Evolutionary conservation across 768 basidiomycete species (phyloP).

Genomic region (Pulveroboletus sp.): DNA sequence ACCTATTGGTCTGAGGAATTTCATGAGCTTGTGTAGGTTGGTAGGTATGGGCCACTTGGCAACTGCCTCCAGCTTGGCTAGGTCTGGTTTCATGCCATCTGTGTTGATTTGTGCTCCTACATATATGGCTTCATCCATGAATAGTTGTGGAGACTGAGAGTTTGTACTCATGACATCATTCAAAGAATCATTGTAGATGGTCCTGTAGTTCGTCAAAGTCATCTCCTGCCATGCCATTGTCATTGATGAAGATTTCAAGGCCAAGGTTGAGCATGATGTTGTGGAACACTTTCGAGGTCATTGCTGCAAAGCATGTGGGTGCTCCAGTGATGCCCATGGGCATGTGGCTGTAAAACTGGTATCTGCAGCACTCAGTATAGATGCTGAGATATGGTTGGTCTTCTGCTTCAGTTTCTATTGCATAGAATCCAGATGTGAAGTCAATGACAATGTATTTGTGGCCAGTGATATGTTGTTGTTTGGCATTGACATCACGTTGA

Average conservation of each 20-base stretch:
- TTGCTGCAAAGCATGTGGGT: conserved; percentile 16
- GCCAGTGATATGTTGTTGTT: conserved; percentile 32
- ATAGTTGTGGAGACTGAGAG: conserved; percentile 12
- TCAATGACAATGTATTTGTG: conserved; percentile 23
- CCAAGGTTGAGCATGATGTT: not conserved
- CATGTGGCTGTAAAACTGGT: conserved; percentile 34
- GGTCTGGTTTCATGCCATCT: conserved; percentile 1
- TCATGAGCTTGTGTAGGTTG: not conserved
- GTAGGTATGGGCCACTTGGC: not conserved
- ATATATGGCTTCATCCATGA: conserved; percentile 4
- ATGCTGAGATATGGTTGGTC: conserved; percentile 31
- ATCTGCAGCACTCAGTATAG: conserved; percentile 37
- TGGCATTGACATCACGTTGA: conserved; percentile 37
- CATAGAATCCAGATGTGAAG: conserved; percentile 26
- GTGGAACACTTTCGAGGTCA: not conserved
- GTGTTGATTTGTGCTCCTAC: not conserved
- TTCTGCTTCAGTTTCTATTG: conserved; percentile 11
- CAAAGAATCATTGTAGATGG: not conserved
- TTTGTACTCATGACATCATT: not conserved
- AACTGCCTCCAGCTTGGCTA: not conserved
- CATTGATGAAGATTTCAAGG: not conserved
- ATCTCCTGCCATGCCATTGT: not conserved
- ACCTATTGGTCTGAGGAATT: conserved; percentile 7
- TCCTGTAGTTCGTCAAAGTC: not conserved
- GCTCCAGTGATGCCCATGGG: conserved; percentile 41